Evolutionary conservation across 805 yeast genomes (phyloP), one percentile per base, ranked within the genome.

Genomic region (Saccharomycopsis fibuligera): DNA sequence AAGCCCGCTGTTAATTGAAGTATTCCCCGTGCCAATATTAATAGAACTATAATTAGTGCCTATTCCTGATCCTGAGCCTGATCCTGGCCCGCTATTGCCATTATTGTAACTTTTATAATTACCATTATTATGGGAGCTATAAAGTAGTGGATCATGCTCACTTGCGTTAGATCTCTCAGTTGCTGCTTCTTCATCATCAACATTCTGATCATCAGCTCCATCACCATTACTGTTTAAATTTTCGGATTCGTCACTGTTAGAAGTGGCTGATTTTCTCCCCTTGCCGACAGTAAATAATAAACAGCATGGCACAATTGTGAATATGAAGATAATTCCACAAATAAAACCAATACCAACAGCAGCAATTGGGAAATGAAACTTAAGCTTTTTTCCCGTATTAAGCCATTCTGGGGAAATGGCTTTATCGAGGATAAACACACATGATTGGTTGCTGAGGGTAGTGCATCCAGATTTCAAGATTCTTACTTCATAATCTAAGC

Each of bases 381-480:
- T 83, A 40, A 79, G 67, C 31, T 75, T 73, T 19, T 71, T 59
- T 25, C 63, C 67, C n/a, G 59, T 60, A 29, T 73, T 73, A 4
- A 82, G 60, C 93, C 95, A 85, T 1, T 63, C 60, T 22, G 83
- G 73, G 35, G 76, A 74, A n/a, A 86, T 66, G 1, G 90, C 87
- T 43, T 78, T 70, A 54, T 86, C 91, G 41, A 85, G 68, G 2
- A 82, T 60, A 54, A 83, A 79, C 1, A 86, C 73, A 54, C 90
- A 85, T 2, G 74, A 61, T 2, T 57, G 54, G 2, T 58, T 53
- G 29, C 62, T 58, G 5, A 56, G 50, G 4, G 76, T 66, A 0
- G 83, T 68, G 57, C 86, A 78, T 2, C 93, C 95, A 57, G 73
- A 76, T 14, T 75, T 68, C 30, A 83, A 51, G 3, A 86, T 62